Evolutionary conservation across 805 yeast genomes (phyloP).

Genomic region (Deakozyma indianensis): DNA sequence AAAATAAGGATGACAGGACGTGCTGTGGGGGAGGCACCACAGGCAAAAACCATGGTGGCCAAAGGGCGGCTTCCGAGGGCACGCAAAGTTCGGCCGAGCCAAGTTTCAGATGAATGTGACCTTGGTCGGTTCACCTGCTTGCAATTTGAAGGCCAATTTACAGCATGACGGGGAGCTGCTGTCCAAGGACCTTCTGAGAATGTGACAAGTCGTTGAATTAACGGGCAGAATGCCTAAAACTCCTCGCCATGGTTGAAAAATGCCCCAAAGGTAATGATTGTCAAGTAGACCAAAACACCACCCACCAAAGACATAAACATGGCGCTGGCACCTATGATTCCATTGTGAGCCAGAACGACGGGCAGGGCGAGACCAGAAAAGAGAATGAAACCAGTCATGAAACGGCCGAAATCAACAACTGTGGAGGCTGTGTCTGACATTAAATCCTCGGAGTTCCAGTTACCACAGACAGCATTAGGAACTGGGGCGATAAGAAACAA

Average conservation of each 20-base stretch:
- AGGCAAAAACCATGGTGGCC: too few relatives aligned
- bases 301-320: conserved; percentile 67
- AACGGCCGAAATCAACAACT: conserved; percentile 67
- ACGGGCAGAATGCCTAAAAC: too few relatives aligned
- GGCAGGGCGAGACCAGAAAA: conserved; percentile 69
- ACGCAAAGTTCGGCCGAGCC: too few relatives aligned
- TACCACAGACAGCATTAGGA: conserved; percentile 48
- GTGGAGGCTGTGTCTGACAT: conserved; percentile 36
- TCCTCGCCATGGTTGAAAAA: conserved; percentile 51
- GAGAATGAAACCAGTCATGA: conserved; percentile 61
- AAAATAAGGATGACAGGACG: too few relatives aligned
- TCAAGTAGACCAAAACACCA: conserved; percentile 68
- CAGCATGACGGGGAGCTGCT: too few relatives aligned
- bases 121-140: too few relatives aligned
- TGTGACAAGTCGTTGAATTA: too few relatives aligned
- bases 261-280: conserved; percentile 69
- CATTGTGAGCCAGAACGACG: conserved; percentile 59
- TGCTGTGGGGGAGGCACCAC: too few relatives aligned
- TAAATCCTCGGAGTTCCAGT: conserved; percentile 41
- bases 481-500: conserved; percentile 57
- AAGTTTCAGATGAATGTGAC: too few relatives aligned
- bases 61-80: too few relatives aligned
- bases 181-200: too few relatives aligned
- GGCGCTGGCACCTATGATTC: conserved; percentile 55
- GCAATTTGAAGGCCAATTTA: too few relatives aligned